A percentile compares a stretch with the other conserved stretches of the same genome.
These are phyloP conservation scores for Cardamine occulta DNA, from an alignment of 345 rosid species.

Conservation along the genomic window DNA sequence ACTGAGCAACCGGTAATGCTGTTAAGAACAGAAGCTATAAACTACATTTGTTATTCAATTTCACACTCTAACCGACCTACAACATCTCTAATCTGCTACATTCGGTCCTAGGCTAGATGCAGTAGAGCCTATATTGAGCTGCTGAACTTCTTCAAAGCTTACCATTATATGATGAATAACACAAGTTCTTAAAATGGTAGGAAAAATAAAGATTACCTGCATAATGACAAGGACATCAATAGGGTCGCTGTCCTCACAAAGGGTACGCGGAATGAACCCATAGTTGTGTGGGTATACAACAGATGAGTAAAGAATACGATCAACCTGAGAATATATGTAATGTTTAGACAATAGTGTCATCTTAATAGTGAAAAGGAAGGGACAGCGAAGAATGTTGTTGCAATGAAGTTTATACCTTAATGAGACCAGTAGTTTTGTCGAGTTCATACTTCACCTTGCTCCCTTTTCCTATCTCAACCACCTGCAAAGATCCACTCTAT, in stretches of 20 bases:
- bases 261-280: constrained; percentile 97
- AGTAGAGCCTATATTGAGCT: constrained; percentile 12
- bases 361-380: background rate
- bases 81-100: constrained; percentile 15
- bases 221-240: constrained; percentile 94
- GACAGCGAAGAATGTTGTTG: background rate
- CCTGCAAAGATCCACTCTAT: constrained; percentile 51
- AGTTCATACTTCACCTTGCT: constrained; percentile 99
- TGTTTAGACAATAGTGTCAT: background rate
- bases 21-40: background rate
- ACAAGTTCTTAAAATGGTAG: background rate
- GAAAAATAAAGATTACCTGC: constrained; percentile 62
- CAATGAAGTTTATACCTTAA: constrained; percentile 61
- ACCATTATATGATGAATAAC: background rate
- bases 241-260: constrained; percentile 97
- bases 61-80: background rate
- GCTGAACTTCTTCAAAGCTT: background rate
- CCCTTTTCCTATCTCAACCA: constrained; percentile 91
- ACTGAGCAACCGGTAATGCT: background rate
- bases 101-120: constrained; percentile 22
- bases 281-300: constrained; percentile 99
- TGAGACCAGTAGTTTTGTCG: constrained; percentile 93
- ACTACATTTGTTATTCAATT: background rate
- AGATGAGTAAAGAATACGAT: constrained; percentile 89
- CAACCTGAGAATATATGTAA: constrained; percentile 60